These are phyloP conservation scores for Globisporangium uncinulatum DNA, from an alignment of 352 stramenopile species.

Conservation along the genomic window DNA sequence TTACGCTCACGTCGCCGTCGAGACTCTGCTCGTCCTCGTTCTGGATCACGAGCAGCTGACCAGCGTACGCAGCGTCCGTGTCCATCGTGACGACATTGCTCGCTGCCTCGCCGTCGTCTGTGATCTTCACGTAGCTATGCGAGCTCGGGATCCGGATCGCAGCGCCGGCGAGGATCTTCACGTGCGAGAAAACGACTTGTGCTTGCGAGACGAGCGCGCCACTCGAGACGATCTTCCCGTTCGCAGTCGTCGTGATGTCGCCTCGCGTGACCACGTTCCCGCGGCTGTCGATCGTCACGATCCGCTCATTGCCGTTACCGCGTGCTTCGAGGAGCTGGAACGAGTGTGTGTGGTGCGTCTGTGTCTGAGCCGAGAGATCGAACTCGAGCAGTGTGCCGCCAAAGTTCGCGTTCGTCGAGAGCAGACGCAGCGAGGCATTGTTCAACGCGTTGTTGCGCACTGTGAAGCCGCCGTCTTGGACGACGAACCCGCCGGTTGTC, in stretches of 20 bases:
- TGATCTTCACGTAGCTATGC: constrained; percentile 70
- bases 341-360: constrained; percentile 17
- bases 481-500: constrained; percentile 45
- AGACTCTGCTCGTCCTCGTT: constrained; percentile 64
- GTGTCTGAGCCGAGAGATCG: constrained; percentile 22
- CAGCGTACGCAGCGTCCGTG: constrained; percentile 27
- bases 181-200: constrained; percentile 44
- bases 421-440: constrained; percentile 31
- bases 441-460: constrained; percentile 44
- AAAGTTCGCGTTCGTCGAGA: constrained; percentile 44
- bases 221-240: constrained; percentile 39
- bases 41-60: constrained; percentile 69
- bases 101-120: constrained; percentile 29
- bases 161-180: constrained; percentile 29
- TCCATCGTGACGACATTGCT: constrained; percentile 42
- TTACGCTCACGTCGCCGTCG: constrained; percentile 40
- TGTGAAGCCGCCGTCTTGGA: constrained; percentile 53
- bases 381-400: constrained; percentile 47
- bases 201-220: constrained; percentile 46
- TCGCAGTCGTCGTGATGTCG: constrained; percentile 38
- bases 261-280: constrained; percentile 42
- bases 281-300: constrained; percentile 41
- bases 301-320: constrained; percentile 8
- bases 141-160: constrained; percentile 44
- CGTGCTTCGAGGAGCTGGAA: constrained; percentile 51